These are phyloP conservation scores for Colletotrichum sp. DNA, from an alignment of 2,329 filamentous ascomycete genomes.

Conservation along the genomic window DNA sequence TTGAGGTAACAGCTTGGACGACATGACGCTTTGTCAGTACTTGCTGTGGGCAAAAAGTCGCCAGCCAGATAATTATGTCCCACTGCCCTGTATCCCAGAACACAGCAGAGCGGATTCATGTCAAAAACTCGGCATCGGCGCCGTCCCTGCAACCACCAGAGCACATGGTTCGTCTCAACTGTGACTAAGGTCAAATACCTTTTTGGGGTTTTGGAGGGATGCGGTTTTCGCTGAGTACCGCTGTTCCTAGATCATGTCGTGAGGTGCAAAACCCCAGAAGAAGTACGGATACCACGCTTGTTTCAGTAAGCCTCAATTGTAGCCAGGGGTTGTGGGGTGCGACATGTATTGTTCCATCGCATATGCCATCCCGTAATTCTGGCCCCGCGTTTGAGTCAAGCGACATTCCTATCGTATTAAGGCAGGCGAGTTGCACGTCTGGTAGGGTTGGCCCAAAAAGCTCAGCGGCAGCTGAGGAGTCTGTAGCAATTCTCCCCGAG, in stretches of 20 bases:
- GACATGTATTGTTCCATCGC: background rate
- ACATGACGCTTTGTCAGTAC: accelerated
- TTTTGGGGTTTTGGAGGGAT: background rate
- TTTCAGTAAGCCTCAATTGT: background rate
- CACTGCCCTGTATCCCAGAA: background rate
- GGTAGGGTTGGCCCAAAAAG: background rate
- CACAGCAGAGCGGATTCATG: background rate
- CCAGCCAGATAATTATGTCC: background rate
- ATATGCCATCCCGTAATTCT: background rate
- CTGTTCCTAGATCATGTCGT: background rate
- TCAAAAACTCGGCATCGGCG: background rate
- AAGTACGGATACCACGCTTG: background rate
- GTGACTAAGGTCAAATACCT: background rate
- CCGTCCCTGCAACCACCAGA: background rate
- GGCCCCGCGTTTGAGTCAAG: background rate
- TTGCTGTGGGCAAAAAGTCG: background rate
- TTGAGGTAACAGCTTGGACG: background rate
- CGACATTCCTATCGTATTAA: background rate
- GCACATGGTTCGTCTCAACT: background rate
- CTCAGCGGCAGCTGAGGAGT: background rate
- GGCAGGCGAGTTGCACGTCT: background rate
- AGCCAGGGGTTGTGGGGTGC: background rate
- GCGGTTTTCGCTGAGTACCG: background rate
- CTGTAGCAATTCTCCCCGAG: background rate
- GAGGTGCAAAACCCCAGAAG: background rate